phyloP scores from a whole-genome alignment of 2,329 filamentous ascomycete species.

The Venturia nashicola region DNA sequence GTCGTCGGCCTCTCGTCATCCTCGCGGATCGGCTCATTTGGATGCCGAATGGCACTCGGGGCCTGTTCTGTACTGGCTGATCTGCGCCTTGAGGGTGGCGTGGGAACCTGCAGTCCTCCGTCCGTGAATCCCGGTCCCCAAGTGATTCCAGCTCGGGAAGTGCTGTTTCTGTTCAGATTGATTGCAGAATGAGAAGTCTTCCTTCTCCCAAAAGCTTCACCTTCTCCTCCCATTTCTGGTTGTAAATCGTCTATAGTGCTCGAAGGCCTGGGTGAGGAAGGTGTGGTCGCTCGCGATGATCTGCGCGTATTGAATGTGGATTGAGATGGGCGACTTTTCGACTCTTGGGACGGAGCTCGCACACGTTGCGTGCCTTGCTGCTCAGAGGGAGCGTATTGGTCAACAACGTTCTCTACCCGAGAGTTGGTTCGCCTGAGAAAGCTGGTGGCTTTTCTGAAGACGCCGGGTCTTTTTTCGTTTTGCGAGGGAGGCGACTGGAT shows the following conservation, averaged over 20 bases:
- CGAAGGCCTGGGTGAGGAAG: neutral
- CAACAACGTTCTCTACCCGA: neutral
- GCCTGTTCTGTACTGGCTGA: conserved; percentile 26
- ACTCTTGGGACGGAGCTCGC: neutral
- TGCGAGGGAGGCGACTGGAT: neutral
- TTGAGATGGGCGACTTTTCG: neutral
- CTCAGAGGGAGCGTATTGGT: neutral
- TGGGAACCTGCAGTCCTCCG: conserved; percentile 9
- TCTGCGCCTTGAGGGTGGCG: conserved; percentile 16
- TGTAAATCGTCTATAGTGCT: neutral
- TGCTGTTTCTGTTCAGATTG: neutral
- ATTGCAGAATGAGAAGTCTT: neutral
- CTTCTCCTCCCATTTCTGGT: neutral
- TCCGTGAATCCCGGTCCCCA: conserved; percentile 4
- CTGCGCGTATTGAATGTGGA: conserved; percentile 1
- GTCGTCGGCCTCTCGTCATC: neutral
- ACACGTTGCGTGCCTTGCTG: neutral
- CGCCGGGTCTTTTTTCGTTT: neutral
- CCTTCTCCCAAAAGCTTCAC: neutral
- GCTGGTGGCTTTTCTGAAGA: conserved; percentile 4
- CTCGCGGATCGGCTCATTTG: neutral
- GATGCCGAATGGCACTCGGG: conserved; percentile 11
- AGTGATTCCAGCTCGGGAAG: conserved; percentile 3
- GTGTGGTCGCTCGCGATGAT: conserved; percentile 3
- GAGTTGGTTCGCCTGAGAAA: conserved; percentile 3